Base-by-base conservation (phyloP, 2,329 filamentous ascomycete genomes). In the Penicillium glabrum region DNA sequence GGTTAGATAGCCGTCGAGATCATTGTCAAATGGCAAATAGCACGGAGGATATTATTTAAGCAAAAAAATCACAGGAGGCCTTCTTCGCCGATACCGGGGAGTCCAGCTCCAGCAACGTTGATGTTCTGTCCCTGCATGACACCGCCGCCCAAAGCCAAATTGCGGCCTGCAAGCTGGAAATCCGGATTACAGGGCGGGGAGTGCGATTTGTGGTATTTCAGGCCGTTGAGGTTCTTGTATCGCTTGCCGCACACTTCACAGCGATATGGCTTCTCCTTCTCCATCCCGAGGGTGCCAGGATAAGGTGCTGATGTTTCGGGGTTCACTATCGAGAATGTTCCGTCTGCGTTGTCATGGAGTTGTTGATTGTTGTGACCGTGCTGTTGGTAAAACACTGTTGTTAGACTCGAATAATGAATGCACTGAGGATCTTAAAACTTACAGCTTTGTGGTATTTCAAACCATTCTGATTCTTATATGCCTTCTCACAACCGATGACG, bases 391-490 rank as follows among this genome's bases (percentile, higher is more conserved):
- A 9, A 9, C n/a, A 29, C 4, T 24, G 27, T 57, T 51, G 46
- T 35, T 39, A 24, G 31, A 49, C 4, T 47, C 7, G 9, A 31
- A 9, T 23, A 23, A 23, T 23, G 1, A 21, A 23, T 19, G 9
- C 7, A 21, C 11, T 19, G 5, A 3, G 8, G 24, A 27, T 13
- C 9, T 27, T 7, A 45, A 6, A 26, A 79, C 82, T 76, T 78
- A 85, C 83, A 70, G 83, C 80, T 77, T 89, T 89, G 77, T 89
- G 86, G 68, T 91, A 99, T 85, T 98, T 99, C 55, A 99, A 82
- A 49, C 95, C 95, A 67, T 99, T 99, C 74, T 98, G 95, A 75
- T 99, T 99, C 83, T 99, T 99, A 80, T 99, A 99, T 0, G 95
- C 93, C 81, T 99, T 99, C 75, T 98, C 95, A 70, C 95, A 99